Percentiles rank a stretch among this genome's conserved stretches.
These are phyloP conservation scores for Termitomyces sp. DNA, from an alignment of 768 basidiomycete species.

Conservation along the genomic window DNA sequence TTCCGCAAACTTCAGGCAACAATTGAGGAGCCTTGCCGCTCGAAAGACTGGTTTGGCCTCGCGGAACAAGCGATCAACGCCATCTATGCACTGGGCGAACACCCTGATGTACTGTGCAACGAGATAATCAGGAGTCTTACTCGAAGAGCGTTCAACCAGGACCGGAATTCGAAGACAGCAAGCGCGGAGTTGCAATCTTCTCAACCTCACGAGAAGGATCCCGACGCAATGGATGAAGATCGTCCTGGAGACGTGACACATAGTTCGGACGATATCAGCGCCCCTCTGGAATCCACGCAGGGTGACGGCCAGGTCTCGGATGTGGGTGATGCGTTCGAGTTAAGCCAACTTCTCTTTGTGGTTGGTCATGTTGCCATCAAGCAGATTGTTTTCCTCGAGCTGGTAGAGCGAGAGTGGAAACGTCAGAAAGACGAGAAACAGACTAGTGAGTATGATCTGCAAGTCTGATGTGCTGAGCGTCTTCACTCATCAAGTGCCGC, in stretches of 20 bases:
- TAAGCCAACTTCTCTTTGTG: slow-evolving; percentile 91
- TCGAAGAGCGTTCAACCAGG: slow-evolving; percentile 52
- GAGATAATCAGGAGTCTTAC: slow-evolving; percentile 82
- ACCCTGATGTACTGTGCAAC: slow-evolving; percentile 82
- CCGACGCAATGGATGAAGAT: slow-evolving; percentile 56
- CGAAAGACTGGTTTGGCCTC: slow-evolving; percentile 94
- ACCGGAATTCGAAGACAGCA: slow-evolving; percentile 19
- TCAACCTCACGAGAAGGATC: slow-evolving; percentile 26
- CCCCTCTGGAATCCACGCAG: slow-evolving; percentile 22
- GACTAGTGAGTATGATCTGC: slow-evolving; percentile 44
- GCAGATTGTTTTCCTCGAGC: slow-evolving; percentile 93
- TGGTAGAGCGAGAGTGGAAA: slow-evolving; percentile 96
- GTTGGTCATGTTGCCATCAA: slow-evolving; percentile 98
- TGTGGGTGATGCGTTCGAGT: slow-evolving; percentile 75
- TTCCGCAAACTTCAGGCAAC: slow-evolving; percentile 79
- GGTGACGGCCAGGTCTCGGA: slow-evolving; percentile 37
- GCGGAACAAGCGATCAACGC: slow-evolving; percentile 97
- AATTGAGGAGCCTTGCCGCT: slow-evolving; percentile 75
- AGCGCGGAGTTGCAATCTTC: slow-evolving; percentile 11
- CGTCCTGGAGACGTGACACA: slow-evolving; percentile 29
- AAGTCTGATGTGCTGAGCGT: background rate
- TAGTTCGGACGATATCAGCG: slow-evolving; percentile 22
- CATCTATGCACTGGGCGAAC: slow-evolving; percentile 90
- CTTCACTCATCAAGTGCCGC: background rate
- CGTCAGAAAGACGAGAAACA: slow-evolving; percentile 89